These are phyloP conservation scores for Phialocephala sp. DNA, from an alignment of 2,329 filamentous ascomycete species.

Conservation along the genomic window DNA sequence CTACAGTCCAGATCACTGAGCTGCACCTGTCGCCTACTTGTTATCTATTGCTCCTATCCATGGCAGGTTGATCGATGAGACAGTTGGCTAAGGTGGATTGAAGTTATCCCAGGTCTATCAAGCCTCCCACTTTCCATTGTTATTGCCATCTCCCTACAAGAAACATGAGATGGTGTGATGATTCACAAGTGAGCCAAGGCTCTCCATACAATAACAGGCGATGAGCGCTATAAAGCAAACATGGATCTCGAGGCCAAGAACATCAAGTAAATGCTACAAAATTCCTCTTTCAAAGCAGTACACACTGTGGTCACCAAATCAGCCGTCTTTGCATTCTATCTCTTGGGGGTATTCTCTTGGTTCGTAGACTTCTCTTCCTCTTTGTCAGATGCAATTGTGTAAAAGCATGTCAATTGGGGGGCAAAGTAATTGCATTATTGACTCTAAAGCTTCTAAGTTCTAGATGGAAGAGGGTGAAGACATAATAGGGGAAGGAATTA, in stretches of 20 bases:
- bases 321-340: conserved; percentile 81
- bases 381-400: too few species aligned
- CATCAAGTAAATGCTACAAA: conserved; percentile 69
- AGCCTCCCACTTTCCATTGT: conserved; percentile 66
- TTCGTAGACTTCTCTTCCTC: conserved; percentile 74
- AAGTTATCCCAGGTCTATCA: conserved; percentile 80
- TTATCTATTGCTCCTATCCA: conserved; percentile 75
- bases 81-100: conserved; percentile 80
- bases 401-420: too few species aligned
- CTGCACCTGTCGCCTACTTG: conserved; percentile 88
- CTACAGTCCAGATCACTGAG: conserved; percentile 76
- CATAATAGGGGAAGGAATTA: too few species aligned
- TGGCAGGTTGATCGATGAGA: conserved; percentile 61
- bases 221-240: conserved; percentile 56
- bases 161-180: conserved; percentile 81
- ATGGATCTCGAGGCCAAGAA: conserved; percentile 57
- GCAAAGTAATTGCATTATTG: too few species aligned
- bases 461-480: too few species aligned
- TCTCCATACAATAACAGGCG: conserved; percentile 68
- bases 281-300: conserved; percentile 79
- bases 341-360: conserved; percentile 91
- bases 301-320: conserved; percentile 72
- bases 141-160: conserved; percentile 74
- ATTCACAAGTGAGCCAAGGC: conserved; percentile 74
- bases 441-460: too few species aligned